Conservation (phyloP, 192 early-diverging fungal species). For the Nowakowskiella sp. region DNA sequence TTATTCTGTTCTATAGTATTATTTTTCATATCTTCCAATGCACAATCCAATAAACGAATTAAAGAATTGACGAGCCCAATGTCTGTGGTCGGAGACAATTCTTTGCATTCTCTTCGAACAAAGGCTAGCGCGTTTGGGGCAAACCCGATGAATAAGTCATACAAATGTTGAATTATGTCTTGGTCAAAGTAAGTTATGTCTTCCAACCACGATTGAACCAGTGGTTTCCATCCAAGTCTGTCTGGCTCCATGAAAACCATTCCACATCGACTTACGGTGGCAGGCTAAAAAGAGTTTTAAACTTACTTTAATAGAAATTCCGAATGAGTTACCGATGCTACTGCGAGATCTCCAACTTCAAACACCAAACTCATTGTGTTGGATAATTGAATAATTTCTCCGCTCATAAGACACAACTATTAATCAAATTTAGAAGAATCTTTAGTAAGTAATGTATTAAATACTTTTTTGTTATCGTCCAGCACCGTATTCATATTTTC, state of each 20-base stretch:
- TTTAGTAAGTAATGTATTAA: too few relatives aligned
- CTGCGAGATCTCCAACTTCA: slow-evolving; percentile 59
- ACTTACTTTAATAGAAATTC: slow-evolving; percentile 10
- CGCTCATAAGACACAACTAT: slow-evolving; percentile 54
- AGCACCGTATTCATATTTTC: slow-evolving; percentile 63
- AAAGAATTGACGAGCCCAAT: slow-evolving; percentile 54
- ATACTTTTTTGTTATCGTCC: slow-evolving; percentile 62
- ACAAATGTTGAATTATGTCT: slow-evolving; percentile 14
- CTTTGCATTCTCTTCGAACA: slow-evolving; percentile 44
- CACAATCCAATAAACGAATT: slow-evolving; percentile 37
- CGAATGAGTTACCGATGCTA: slow-evolving; percentile 45
- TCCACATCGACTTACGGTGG: slow-evolving; percentile 56
- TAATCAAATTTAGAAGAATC: too few relatives aligned
- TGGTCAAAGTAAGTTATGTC: slow-evolving; percentile 24
- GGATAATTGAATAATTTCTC: slow-evolving; percentile 56
- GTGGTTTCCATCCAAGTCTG: slow-evolving; percentile 47
- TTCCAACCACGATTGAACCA: slow-evolving; percentile 46
- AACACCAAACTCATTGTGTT: slow-evolving; percentile 61
- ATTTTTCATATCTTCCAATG: slow-evolving; percentile 33
- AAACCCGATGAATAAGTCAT: slow-evolving; percentile 36
- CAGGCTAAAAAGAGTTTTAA: slow-evolving; percentile 30
- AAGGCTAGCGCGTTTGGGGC: slow-evolving; percentile 34
- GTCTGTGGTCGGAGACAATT: slow-evolving; percentile 50
- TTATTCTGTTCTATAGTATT: slow-evolving; percentile 17
- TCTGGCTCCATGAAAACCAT: slow-evolving; percentile 60